Evolutionary conservation across 1,284 basidiomycete species (phyloP), one percentile per base, ranked within the genome.

Genomic region (Mycosarcoma mackinlayi): DNA sequence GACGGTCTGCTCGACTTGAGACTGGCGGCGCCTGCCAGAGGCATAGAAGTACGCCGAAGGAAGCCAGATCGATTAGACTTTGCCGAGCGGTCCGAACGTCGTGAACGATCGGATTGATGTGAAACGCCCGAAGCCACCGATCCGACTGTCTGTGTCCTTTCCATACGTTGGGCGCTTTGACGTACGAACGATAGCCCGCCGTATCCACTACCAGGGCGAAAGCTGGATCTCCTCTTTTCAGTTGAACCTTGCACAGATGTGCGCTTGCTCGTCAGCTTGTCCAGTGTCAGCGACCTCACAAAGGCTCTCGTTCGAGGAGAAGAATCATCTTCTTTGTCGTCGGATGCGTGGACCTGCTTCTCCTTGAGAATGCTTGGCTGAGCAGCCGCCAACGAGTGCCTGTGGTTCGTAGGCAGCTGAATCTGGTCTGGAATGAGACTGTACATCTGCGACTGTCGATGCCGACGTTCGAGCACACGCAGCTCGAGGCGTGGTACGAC

Each of bases 401-500:
- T 23, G 14, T 58, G 7, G 4, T 18, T 14, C 0, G 25, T 40
- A 4, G 21, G 24, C 5, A 21, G 9, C 10, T 19, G 41, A 30
- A 16, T 16, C 28, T 46, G 40, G 1, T 25, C 21, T 1, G 37
- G 13, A 24, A 27, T 46, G 11, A 57, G 44, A n/a, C 16, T 28
- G 39, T 52, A 53, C 30, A 64, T 19, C 24, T 44, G 39, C 33
- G 61, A 58, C 19, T 23, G 11, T 1, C 46, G 44, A 49, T 37
- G 46, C 5, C 44, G 49, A 18, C 49, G 45, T 25, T 67, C 57
- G 8, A 67, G 34, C 4, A 67, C 64, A 3, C 52, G 45, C 19
- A 67, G 35, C 39, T 67, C 57, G 21, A 67, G 52, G 34, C 64
- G 52, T 0, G 64, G 57, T 9, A 67, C 27, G 18, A 60, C 39